Base-by-base conservation (phyloP, 805 yeast species). In the Zygosaccharomyces siamensis region DNA sequence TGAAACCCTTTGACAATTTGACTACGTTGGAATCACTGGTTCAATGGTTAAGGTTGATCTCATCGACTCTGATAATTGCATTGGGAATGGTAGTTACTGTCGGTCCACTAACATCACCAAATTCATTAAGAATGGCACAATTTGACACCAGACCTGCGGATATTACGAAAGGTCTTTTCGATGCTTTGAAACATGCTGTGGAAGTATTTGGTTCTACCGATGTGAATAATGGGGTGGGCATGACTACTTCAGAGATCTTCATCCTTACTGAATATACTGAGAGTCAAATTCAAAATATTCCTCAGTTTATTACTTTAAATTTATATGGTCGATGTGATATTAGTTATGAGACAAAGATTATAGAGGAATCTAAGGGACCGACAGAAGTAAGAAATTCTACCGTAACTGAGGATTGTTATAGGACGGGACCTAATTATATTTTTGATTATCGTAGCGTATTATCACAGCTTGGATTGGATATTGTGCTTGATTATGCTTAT, bases 401-500 rank as follows among this genome's bases (percentile, higher is more conserved):
- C 2, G 43, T 49, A 2, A 31, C 38, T 10, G 50, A 49, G 6
- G 35, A 31, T 3, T 64, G 68, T 50, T 2, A 20, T 7, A 39
- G n/a, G 7, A 37, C 32, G 20, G 63, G 63, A 2, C 44, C 57
- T 0, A 51, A 45, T 14, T 61, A 58, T 43, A 39, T 64, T 7
- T 59, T 64, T 32, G 62, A 66, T 43, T 66, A 66, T 47, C 54
- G 64, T 49, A 55, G 59, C 11, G 50, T 59, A 0, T 43, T 66
- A 33, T 40, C 51, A 5, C 53, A 51, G 8, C 45, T 60, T 12
- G 67, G 66, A 2, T 49, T 66, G 28, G 59, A 59, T 16, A 62
- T 64, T 14, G 59, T 66, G 7, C 40, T 66, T 41, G 61, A 55
- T 39, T 66, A 59, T 45, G 68, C 67, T 4, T 66, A 64, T 52